Percentiles rank a stretch among this genome's conserved stretches.
Evolutionary conservation across 2,329 filamentous ascomycete species (phyloP).

Genomic region (Talaromyces sp.): DNA sequence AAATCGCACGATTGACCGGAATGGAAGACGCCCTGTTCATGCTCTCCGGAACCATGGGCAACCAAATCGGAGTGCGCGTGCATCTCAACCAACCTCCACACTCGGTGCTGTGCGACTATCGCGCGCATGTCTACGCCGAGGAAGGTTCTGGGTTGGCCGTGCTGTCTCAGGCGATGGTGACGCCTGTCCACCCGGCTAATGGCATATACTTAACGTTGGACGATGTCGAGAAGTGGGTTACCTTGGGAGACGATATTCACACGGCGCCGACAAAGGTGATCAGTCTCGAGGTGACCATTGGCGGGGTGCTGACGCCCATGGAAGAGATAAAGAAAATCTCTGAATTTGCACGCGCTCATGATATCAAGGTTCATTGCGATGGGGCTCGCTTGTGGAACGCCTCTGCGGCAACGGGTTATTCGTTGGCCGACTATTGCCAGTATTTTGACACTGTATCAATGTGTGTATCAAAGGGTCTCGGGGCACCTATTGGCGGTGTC

Average conservation of each 20-base stretch:
- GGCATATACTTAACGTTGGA: conserved; percentile 7
- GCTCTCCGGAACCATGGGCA: conserved; percentile 8
- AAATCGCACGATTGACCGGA: conserved; percentile 5
- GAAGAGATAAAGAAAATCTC: conserved; percentile 10
- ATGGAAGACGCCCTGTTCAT: conserved; percentile 7
- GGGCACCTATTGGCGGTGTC: conserved; percentile 8
- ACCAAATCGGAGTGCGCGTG: conserved; percentile 6
- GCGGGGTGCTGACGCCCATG: conserved; percentile 7
- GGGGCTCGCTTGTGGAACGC: conserved; percentile 11
- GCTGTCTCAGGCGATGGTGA: conserved; percentile 10
- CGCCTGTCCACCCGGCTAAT: conserved; percentile 8
- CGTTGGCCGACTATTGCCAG: conserved; percentile 9
- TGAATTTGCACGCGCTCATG: conserved; percentile 8
- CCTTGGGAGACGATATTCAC: conserved; percentile 64
- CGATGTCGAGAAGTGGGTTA: conserved; percentile 59
- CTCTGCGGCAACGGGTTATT: conserved; percentile 5
- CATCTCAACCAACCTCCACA: conserved; percentile 6
- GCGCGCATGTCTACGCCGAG: conserved; percentile 6
- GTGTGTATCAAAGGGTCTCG: conserved; percentile 12
- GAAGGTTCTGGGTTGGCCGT: conserved; percentile 6
- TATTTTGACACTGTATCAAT: conserved; percentile 10
- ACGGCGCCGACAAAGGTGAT: conserved; percentile 72
- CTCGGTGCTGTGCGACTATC: conserved; percentile 7
- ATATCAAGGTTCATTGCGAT: conserved; percentile 10
- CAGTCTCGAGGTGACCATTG: conserved; percentile 13